Conservation (phyloP, 352 stramenopile genomes). For the Phytopythium mirpurense region DNA sequence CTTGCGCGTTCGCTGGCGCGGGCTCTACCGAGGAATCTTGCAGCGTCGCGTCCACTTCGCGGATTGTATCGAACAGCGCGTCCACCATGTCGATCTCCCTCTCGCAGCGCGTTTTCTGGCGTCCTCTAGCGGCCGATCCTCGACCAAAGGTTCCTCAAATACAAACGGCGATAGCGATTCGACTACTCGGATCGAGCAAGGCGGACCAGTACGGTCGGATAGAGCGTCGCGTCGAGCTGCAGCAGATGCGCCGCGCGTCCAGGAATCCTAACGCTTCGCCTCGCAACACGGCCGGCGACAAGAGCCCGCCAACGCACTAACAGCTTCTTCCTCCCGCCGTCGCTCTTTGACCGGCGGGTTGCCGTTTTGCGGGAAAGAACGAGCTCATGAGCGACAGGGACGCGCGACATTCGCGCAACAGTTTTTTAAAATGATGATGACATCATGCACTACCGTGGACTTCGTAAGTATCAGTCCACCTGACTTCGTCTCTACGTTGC, state of each 20-base stretch:
- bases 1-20: not conserved
- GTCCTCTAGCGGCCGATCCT: not conserved
- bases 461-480: not conserved
- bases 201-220: not conserved
- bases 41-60: not conserved
- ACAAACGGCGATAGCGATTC: not conserved
- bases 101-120: not conserved
- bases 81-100: constrained; percentile 6
- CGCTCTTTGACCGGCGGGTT: not conserved
- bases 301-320: not conserved
- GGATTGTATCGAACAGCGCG: constrained; percentile 3
- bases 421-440: not conserved
- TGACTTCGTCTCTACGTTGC: too few relatives aligned
- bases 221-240: not conserved
- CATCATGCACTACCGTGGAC: not conserved
- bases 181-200: not conserved
- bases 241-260: not conserved
- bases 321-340: not conserved
- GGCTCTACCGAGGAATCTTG: not conserved
- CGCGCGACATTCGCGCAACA: constrained; percentile 7
- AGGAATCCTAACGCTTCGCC: not conserved
- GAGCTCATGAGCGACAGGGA: not conserved
- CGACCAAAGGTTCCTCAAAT: too few relatives aligned
- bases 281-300: not conserved
- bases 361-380: constrained; percentile 1